Evolutionary conservation across 768 basidiomycete genomes (phyloP).

Genomic region (Gloeophyllum trabeum): DNA sequence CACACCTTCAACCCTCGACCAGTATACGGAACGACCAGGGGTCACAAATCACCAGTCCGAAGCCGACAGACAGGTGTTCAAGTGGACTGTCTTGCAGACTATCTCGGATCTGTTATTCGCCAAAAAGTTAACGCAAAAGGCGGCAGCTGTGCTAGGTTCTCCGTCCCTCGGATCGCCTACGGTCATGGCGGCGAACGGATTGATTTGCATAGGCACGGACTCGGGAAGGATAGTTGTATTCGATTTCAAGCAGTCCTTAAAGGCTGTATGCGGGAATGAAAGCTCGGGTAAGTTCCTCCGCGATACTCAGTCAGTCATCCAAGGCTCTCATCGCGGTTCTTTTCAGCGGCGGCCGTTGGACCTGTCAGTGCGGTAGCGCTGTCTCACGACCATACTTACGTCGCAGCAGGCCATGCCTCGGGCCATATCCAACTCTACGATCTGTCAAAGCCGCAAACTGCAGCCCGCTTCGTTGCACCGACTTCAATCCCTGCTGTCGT

Average conservation of each 20-base stretch:
- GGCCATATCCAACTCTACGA: constrained; percentile 87
- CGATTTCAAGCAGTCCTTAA: constrained; percentile 82
- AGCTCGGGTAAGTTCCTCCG: constrained; percentile 34
- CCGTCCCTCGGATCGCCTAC: constrained; percentile 57
- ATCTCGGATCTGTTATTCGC: constrained; percentile 49
- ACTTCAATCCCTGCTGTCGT: constrained; percentile 55
- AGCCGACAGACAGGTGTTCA: constrained; percentile 49
- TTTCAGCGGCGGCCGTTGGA: constrained; percentile 48
- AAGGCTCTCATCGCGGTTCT: constrained; percentile 2
- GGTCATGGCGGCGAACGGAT: constrained; percentile 73
- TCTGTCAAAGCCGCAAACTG: constrained; percentile 52
- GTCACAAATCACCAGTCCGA: constrained; percentile 8
- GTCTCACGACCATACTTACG: constrained; percentile 88
- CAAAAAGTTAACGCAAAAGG: constrained; percentile 42
- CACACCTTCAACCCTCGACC: constrained; percentile 40
- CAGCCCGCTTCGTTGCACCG: constrained; percentile 62
- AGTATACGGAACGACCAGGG: no score
- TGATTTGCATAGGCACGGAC: constrained; percentile 84
- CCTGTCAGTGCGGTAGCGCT: constrained; percentile 83
- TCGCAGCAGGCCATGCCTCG: constrained; percentile 77
- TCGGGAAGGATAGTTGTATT: constrained; percentile 72
- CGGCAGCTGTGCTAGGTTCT: constrained; percentile 49
- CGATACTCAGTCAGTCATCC: no score
- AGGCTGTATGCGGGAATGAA: constrained; percentile 69
- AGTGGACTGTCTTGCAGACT: constrained; percentile 59